phyloP scores from a whole-genome alignment of 768 basidiomycete genomes.

The Pisolithus sp. region DNA sequence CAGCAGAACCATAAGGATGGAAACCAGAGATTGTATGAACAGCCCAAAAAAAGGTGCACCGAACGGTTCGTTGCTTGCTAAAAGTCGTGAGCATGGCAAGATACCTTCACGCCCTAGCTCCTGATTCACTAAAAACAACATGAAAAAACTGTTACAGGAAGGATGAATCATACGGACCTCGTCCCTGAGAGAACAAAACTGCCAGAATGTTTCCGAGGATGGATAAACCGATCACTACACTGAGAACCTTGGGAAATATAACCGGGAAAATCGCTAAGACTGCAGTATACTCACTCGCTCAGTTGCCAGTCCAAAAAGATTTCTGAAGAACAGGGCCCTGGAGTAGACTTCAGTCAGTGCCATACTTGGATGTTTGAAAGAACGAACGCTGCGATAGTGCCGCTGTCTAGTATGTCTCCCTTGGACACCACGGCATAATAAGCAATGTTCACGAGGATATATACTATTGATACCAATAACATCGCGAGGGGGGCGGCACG shows the following conservation, averaged over 20 bases:
- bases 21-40: slow-evolving; percentile 55
- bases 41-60: slow-evolving; percentile 59
- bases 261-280: not conserved
- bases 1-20: slow-evolving; percentile 45
- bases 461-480: slow-evolving; percentile 49
- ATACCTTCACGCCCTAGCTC: slow-evolving; percentile 70
- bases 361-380: not conserved
- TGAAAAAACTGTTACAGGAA: slow-evolving; percentile 4
- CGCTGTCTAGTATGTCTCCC: slow-evolving; percentile 57
- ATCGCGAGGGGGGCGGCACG: slow-evolving; percentile 64
- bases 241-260: slow-evolving; percentile 40
- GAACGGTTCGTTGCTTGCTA: slow-evolving; percentile 69
- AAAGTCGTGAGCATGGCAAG: slow-evolving; percentile 58
- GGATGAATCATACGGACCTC: slow-evolving; percentile 35
- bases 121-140: slow-evolving; percentile 29
- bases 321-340: slow-evolving; percentile 69
- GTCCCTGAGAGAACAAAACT: slow-evolving; percentile 57
- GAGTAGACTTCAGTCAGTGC: not conserved
- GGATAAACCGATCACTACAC: slow-evolving; percentile 57
- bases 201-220: slow-evolving; percentile 60
- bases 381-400: slow-evolving; percentile 62
- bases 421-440: slow-evolving; percentile 73
- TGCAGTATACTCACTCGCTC: slow-evolving; percentile 41
- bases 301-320: slow-evolving; percentile 56
- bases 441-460: slow-evolving; percentile 61